These are phyloP conservation scores for Centrapalus pauciflorus DNA, from an alignment of 129 eudicot genomes.

Conservation along the genomic window DNA sequence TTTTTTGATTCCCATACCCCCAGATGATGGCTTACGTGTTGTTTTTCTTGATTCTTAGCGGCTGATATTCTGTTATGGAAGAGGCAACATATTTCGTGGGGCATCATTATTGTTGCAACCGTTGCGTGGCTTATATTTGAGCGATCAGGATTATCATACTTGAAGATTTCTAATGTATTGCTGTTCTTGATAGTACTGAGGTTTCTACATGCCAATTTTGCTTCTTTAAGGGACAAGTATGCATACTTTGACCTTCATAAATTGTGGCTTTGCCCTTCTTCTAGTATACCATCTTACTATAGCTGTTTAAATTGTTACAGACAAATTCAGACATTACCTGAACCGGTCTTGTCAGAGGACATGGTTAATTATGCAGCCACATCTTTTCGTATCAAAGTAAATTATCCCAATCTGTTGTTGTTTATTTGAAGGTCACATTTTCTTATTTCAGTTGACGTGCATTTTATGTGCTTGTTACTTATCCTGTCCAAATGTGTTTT, in stretches of 20 bases:
- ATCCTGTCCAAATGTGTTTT: no score
- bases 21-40: not conserved
- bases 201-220: conserved; percentile 79
- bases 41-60: conserved; percentile 41
- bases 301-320: conserved; percentile 35
- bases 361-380: conserved; percentile 94
- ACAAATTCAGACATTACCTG: conserved; percentile 67
- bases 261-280: not conserved
- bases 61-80: conserved; percentile 89
- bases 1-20: not conserved
- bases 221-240: conserved; percentile 54
- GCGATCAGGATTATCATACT: conserved; percentile 67
- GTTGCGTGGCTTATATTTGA: conserved; percentile 81
- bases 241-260: conserved; percentile 9
- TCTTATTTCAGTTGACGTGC: not conserved
- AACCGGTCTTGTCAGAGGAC: conserved; percentile 85
- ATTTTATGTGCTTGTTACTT: no score
- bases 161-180: conserved; percentile 77
- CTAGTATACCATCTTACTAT: not conserved
- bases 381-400: conserved; percentile 86
- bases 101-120: conserved; percentile 71
- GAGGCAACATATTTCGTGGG: conserved; percentile 50
- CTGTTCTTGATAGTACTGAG: conserved; percentile 64
- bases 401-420: conserved; percentile 25
- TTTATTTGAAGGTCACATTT: not conserved